These are phyloP conservation scores for Ophiostoma quercus DNA, from an alignment of 2,329 filamentous ascomycete species.

Conservation along the genomic window DNA sequence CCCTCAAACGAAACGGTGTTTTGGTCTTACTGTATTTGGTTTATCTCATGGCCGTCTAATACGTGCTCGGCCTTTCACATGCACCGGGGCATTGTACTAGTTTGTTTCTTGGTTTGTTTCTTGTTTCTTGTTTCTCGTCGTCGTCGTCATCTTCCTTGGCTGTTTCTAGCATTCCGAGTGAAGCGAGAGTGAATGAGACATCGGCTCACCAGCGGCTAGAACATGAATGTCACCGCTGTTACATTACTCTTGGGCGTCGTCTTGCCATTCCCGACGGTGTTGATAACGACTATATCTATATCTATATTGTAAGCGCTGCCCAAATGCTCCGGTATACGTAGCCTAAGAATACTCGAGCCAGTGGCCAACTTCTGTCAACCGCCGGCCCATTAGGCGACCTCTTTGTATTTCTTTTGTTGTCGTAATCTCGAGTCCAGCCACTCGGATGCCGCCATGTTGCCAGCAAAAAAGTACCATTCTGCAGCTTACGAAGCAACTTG, in stretches of 20 bases:
- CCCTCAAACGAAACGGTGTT: background rate
- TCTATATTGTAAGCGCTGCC: background rate
- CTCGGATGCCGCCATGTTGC: constrained; percentile 6
- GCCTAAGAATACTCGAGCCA: background rate
- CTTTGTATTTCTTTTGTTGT: background rate
- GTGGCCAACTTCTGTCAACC: constrained; percentile 7
- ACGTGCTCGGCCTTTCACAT: background rate
- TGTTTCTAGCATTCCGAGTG: background rate
- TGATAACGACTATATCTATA: background rate
- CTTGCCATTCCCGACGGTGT: background rate
- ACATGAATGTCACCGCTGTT: background rate
- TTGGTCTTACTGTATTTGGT: background rate
- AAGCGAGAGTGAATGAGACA: background rate
- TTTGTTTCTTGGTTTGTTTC: background rate
- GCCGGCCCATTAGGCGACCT: constrained; percentile 22
- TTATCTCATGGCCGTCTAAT: no score
- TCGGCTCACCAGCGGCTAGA: background rate
- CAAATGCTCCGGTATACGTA: background rate
- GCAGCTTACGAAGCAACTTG: background rate
- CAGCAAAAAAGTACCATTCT: background rate
- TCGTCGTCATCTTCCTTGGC: background rate
- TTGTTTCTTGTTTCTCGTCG: background rate
- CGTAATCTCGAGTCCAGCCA: background rate
- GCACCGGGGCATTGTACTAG: background rate
- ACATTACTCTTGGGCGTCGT: background rate